phyloP scores from a whole-genome alignment of 306 rosid species.

The Pterocarpus macrocarpus region DNA sequence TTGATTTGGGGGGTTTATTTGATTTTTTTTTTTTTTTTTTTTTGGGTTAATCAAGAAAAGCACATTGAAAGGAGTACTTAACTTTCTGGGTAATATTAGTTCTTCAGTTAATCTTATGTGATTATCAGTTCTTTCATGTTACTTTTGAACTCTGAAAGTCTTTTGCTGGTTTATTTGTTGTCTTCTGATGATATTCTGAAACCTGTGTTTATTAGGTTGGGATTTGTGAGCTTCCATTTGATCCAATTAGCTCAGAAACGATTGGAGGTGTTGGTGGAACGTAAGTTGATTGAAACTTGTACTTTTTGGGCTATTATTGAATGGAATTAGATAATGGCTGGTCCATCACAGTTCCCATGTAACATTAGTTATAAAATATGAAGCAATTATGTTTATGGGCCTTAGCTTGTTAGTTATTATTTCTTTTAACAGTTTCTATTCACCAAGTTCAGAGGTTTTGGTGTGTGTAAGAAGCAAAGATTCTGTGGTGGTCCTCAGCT shows the following conservation, averaged over 20 bases:
- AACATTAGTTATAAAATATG: neutral
- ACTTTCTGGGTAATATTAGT: neutral
- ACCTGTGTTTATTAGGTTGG: conserved; percentile 69
- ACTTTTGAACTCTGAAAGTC: conserved; percentile 1
- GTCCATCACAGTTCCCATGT: conserved; percentile 6
- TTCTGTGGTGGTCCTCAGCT: no score
- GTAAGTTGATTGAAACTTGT: conserved; percentile 59
- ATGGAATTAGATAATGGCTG: conserved; percentile 27
- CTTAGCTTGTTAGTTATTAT: neutral
- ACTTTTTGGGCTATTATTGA: neutral
- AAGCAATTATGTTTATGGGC: neutral
- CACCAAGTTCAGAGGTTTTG: no score
- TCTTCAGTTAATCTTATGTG: neutral
- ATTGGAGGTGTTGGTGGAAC: conserved; percentile 98
- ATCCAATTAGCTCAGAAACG: conserved; percentile 88
- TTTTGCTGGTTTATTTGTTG: conserved; percentile 19
- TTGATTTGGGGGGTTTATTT: no score
- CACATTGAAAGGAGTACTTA: neutral
- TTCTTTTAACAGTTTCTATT: no score
- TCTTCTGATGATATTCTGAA: conserved; percentile 38
- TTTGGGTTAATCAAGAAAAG: neutral
- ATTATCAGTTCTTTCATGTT: neutral
- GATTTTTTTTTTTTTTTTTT: no score
- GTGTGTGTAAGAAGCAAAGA: no score
- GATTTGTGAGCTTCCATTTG: conserved; percentile 92